phyloP scores from a whole-genome alignment of 1,139 yeast species.

The Pichia sp. region DNA sequence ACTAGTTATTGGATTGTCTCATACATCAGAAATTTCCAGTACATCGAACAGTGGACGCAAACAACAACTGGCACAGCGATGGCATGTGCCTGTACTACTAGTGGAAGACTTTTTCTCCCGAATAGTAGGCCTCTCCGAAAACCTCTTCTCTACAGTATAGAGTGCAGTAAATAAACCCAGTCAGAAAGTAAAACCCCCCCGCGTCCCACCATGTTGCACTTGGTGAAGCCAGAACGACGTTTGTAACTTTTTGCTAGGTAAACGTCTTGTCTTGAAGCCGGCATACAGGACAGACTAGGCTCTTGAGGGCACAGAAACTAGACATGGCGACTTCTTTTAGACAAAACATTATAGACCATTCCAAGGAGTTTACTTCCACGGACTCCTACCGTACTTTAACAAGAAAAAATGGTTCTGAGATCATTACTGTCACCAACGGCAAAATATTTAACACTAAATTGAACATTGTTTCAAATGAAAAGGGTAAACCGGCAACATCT shows the following conservation, averaged over 20 bases:
- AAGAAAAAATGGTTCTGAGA: constrained; percentile 23
- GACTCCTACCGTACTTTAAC: constrained; percentile 22
- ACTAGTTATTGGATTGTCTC: constrained; percentile 34
- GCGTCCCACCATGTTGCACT: too few relatives aligned
- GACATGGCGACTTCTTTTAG: constrained; percentile 2
- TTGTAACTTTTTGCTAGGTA: too few relatives aligned
- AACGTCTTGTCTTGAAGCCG: too few relatives aligned
- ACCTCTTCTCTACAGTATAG: too few relatives aligned
- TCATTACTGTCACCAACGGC: constrained; percentile 21
- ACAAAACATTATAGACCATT: constrained; percentile 1
- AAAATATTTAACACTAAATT: constrained; percentile 20
- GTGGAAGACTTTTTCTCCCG: constrained; percentile 16
- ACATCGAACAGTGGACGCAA: too few relatives aligned
- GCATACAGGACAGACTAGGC: too few relatives aligned
- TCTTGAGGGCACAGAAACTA: too few relatives aligned
- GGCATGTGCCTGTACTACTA: constrained; percentile 20
- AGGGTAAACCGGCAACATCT: neutral
- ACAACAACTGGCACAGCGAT: constrained; percentile 21
- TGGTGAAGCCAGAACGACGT: too few relatives aligned
- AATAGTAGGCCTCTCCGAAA: neutral
- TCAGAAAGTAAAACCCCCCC: too few relatives aligned
- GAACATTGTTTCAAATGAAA: neutral
- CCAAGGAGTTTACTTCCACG: constrained; percentile 6
- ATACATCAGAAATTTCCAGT: neutral
- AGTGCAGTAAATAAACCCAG: too few relatives aligned